Evolutionary conservation across 1,284 basidiomycete genomes (phyloP).

Genomic region (Farysia itapuensis): DNA sequence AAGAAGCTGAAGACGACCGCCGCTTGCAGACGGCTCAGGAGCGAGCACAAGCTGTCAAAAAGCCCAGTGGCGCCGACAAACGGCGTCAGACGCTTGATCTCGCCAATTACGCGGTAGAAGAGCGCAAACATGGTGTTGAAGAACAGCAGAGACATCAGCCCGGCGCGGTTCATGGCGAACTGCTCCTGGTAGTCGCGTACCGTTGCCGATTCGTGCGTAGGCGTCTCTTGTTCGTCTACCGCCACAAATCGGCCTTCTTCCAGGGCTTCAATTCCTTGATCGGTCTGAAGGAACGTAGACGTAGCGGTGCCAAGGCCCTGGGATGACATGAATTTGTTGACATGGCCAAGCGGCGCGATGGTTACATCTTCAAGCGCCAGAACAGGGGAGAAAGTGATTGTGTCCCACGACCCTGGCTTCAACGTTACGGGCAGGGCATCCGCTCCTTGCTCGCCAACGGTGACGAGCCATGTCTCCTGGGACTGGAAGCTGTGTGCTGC

Average conservation of each 20-base stretch:
- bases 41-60: too few relatives aligned
- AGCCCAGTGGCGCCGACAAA: too few relatives aligned
- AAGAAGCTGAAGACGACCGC: too few relatives aligned
- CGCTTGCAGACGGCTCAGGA: too few relatives aligned
- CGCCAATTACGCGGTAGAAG: too few relatives aligned
- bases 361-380: background rate
- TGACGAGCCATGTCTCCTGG: background rate
- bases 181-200: background rate
- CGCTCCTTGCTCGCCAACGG: background rate
- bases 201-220: too few relatives aligned
- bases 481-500: background rate
- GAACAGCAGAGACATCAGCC: background rate
- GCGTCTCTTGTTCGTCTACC: too few relatives aligned
- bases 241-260: background rate
- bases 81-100: too few relatives aligned
- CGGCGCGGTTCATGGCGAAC: background rate
- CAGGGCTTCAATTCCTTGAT: background rate
- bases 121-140: too few relatives aligned
- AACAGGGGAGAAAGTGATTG: background rate
- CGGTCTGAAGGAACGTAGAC: background rate
- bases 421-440: background rate
- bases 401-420: background rate
- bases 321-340: background rate
- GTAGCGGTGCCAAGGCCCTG: background rate
- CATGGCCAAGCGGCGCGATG: background rate